Percentiles rank a stretch among this genome's conserved stretches.
These are phyloP conservation scores for Trichophyton mentagrophytes DNA, from an alignment of 2,329 filamentous ascomycete genomes.

Conservation along the genomic window DNA sequence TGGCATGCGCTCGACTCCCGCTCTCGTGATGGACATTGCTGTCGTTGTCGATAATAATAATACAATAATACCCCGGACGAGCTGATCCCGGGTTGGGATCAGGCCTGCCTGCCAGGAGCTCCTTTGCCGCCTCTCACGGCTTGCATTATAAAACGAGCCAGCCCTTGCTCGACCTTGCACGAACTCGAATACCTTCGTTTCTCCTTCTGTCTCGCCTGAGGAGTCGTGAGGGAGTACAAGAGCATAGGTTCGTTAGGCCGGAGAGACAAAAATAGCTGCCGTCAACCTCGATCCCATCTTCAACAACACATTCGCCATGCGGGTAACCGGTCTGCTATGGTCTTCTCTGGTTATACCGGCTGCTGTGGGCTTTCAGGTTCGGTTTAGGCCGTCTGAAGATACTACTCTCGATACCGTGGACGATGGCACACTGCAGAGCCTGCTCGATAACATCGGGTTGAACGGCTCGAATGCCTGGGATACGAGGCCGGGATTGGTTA, in stretches of 20 bases:
- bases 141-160: background rate
- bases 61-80: too few species aligned
- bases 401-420: conserved; percentile 31
- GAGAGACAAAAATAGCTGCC: too few species aligned
- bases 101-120: background rate
- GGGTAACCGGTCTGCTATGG: background rate
- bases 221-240: too few species aligned
- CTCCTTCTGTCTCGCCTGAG: background rate
- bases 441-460: conserved; percentile 45
- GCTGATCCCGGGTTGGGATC: background rate
- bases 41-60: background rate
- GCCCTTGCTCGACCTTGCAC: background rate
- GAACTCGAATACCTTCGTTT: background rate
- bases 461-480: conserved; percentile 38
- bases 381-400: conserved; percentile 7
- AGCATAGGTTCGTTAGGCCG: too few species aligned
- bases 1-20: background rate
- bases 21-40: background rate
- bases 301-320: background rate
- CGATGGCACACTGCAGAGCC: conserved; percentile 40
- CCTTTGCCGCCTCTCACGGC: background rate
- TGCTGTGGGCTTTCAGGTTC: background rate
- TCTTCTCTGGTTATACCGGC: conserved; percentile 3
- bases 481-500: conserved; percentile 39
- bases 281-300: background rate